These are phyloP conservation scores for Cytospora mali DNA, from an alignment of 2,329 filamentous ascomycete species.

Conservation along the genomic window DNA sequence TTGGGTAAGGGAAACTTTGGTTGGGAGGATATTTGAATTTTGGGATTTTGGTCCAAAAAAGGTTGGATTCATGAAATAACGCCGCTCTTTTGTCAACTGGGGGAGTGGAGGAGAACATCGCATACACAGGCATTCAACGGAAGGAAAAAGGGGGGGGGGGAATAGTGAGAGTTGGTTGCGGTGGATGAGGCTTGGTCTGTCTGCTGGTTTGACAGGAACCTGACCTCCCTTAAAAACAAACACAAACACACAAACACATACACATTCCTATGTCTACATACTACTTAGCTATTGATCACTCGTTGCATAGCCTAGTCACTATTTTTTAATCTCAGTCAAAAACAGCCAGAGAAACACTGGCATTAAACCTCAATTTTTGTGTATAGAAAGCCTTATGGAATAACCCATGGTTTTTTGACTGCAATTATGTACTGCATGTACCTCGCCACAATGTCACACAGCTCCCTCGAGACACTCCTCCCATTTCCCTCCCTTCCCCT, in stretches of 20 bases:
- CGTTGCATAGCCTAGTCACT: conserved; percentile 19
- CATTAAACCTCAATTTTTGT: background rate
- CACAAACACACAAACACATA: background rate
- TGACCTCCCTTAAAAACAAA: background rate
- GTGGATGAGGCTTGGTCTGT: background rate
- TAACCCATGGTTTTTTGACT: background rate
- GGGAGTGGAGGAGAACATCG: background rate
- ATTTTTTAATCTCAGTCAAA: conserved; percentile 14
- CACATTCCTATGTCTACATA: conserved; percentile 9
- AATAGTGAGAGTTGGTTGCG: background rate
- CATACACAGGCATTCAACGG: background rate
- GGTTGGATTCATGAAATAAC: conserved; percentile 6
- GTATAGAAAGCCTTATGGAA: too few species aligned
- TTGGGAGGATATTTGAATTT: background rate
- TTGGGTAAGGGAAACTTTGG: conserved; percentile 11
- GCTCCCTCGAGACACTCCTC: background rate
- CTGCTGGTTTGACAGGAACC: conserved; percentile 2
- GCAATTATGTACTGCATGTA: background rate
- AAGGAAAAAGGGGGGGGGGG: background rate
- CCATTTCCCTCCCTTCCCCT: background rate
- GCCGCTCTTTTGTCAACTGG: conserved; percentile 16
- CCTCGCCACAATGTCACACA: background rate
- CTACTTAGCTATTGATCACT: conserved; percentile 20
- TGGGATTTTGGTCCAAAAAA: background rate
- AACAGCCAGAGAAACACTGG: background rate